Conservation (phyloP, 345 rosid genomes). For the Hypericum androsaemum region DNA sequence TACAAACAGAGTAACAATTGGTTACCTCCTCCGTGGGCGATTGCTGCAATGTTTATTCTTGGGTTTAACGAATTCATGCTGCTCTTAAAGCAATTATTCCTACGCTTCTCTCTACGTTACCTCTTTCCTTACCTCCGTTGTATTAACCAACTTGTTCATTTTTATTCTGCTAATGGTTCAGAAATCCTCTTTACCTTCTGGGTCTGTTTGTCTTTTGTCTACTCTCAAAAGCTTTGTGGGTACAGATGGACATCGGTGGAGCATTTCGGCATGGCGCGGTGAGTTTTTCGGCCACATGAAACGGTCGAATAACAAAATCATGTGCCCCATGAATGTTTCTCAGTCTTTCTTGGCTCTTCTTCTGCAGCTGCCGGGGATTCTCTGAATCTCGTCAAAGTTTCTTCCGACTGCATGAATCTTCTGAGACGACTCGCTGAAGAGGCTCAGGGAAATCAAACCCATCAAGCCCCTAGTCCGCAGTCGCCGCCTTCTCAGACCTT, state of each 20-base stretch:
- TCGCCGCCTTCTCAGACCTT: constrained; percentile 29
- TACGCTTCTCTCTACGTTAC: neutral
- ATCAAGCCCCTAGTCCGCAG: constrained; percentile 26
- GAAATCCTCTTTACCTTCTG: constrained; percentile 72
- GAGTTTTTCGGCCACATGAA: constrained; percentile 17
- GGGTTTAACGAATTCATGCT: constrained; percentile 77
- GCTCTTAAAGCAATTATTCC: constrained; percentile 40
- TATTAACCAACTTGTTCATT: constrained; percentile 1
- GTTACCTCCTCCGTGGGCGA: constrained; percentile 73
- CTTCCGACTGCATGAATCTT: constrained; percentile 63
- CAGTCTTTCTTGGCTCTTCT: neutral
- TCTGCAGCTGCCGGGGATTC: constrained; percentile 49
- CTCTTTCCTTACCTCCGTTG: neutral
- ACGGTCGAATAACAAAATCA: neutral
- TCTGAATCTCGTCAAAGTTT: constrained; percentile 47
- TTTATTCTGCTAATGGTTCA: constrained; percentile 27
- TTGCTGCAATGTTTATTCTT: constrained; percentile 47
- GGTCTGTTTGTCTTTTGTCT: constrained; percentile 43
- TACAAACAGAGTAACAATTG: constrained; percentile 50
- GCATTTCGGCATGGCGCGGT: constrained; percentile 63
- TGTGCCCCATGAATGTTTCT: neutral
- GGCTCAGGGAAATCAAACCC: constrained; percentile 45
- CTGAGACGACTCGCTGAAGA: constrained; percentile 59
- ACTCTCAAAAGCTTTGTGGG: constrained; percentile 62
- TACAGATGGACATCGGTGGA: constrained; percentile 51